Evolutionary conservation across 2,329 filamentous ascomycete species (phyloP), one percentile per base, ranked within the genome.

Genomic region (Neocatenulostroma microsporum): DNA sequence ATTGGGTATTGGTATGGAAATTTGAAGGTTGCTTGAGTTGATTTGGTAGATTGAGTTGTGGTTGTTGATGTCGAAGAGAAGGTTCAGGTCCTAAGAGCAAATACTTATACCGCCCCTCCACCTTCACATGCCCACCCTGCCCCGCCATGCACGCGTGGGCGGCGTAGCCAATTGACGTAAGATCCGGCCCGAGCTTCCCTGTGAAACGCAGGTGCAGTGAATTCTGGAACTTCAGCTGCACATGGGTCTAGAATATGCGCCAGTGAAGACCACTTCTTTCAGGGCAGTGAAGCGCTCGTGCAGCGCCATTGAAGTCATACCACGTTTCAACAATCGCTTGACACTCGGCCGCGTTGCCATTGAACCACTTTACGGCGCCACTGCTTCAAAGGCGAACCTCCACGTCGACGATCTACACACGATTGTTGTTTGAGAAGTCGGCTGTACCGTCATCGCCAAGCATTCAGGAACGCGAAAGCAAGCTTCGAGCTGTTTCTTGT

Each of bases 41-140:
- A 18, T 46, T 15, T 4, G 23, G 18, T 14, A 17, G 34, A 12
- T 23, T 24, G 25, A 14, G 14, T 20, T 34, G 28, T 27, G 32
- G 15, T 10, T 12, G 32, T 27, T 5, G 37, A 24, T 29, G 25
- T 28, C 12, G 6, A 13, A 21, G 18, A 21, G 24, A 30, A 14
- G 11, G 26, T 18, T 15, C 4, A 19, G 29, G 17, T 9, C 6
- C 9, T 23, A 35, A 19, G 13, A 41, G 26, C 18, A 35, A 14
- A 25, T 12, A 17, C 23, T 17, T 45, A 47, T 46, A 47, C 39
- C 34, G 31, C 31, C 36, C 34, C 23, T n/a, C 23, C 23, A 24
- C 23, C 23, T 24, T 24, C 23, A 4, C 6, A 8, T 24, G 17
- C 17, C 17, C 14, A 37, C 21, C 9, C 9, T 15, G 26, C 25